These are phyloP conservation scores for Silene conica DNA, from an alignment of 148 eudicot species.

Conservation along the genomic window DNA sequence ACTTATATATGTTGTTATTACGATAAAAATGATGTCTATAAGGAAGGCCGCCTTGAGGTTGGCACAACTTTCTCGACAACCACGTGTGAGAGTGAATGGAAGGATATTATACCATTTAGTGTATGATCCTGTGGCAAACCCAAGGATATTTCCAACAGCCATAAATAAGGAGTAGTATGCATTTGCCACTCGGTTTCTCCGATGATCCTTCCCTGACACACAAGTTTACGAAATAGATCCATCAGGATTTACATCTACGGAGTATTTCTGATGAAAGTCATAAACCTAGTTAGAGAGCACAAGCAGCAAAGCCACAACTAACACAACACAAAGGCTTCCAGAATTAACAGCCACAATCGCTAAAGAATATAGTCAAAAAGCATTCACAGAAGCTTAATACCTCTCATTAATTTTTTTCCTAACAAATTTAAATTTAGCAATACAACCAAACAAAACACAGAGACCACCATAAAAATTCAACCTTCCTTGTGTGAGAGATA, in stretches of 20 bases:
- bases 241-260: not conserved
- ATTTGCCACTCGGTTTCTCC: conserved; percentile 96
- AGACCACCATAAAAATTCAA: not conserved
- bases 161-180: conserved; percentile 92
- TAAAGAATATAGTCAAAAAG: too few species aligned
- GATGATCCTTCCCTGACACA: conserved; percentile 70
- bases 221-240: not conserved
- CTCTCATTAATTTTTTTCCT: not conserved
- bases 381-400: not conserved
- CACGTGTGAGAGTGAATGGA: conserved; percentile 72
- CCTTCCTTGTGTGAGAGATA: not conserved
- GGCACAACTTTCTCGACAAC: conserved; percentile 76
- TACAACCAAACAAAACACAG: too few species aligned
- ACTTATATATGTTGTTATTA: conserved; percentile 66
- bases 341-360: too few species aligned
- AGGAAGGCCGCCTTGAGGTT: conserved; percentile 85
- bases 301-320: too few species aligned
- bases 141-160: conserved; percentile 95
- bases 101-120: conserved; percentile 69
- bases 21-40: conserved; percentile 45
- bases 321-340: not conserved
- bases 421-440: not conserved
- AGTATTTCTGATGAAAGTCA: not conserved
- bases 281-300: too few species aligned
- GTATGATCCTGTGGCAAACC: conserved; percentile 92